Evolutionary conservation across 257 asterid species (phyloP), one percentile per base, ranked within the genome.

Genomic region (Solanum chiquidenum): DNA sequence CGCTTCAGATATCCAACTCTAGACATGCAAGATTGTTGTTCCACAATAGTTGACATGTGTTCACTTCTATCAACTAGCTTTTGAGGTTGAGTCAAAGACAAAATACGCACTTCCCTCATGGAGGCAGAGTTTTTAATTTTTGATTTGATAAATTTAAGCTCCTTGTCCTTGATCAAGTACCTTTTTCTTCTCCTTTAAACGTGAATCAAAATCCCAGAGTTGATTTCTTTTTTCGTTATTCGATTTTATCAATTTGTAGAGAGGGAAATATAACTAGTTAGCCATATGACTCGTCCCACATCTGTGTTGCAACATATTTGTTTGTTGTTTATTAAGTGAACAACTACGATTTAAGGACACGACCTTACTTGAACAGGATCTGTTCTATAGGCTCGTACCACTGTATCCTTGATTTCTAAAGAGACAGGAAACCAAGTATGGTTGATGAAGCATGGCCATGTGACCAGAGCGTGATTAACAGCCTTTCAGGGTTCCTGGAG

Each of bases 401-500:
- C n/a, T 52, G 10, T 52, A 52, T 52, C n/a, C 4, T 52, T 52
- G 4, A 55, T 52, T 52, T 20, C 9, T 52, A 52, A 52, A 23
- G 84, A 77, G 84, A 79, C 66, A 12, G 12, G 62, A 79, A 79
- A 79, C 3, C 25, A 23, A 79, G 85, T 10, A 10, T 42, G 46
- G 13, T 40, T 9, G 44, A 40, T 9, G 64, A 79, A 12, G 12
- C 7, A 40, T 42, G 38, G 38, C 42, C 37, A 38, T 42, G n/a
- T 12, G 42, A 44, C 69, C 40, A 82, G n/a, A 80, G 85, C 66
- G 40, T 80, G 40, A 80, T 44, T 80, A 80, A 13, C 66, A 44
- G 40, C 37, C 11, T n/a, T 1, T 18, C 12, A 23, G 12, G 10
- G 64, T 7, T 55, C 13, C 5, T 4, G 3, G 34, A 21, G 33